A percentile compares a stretch with the other conserved stretches of the same genome.
phyloP scores from a whole-genome alignment of 371 early-diverging fungal genomes.

The Furculomyces boomerangus region DNA sequence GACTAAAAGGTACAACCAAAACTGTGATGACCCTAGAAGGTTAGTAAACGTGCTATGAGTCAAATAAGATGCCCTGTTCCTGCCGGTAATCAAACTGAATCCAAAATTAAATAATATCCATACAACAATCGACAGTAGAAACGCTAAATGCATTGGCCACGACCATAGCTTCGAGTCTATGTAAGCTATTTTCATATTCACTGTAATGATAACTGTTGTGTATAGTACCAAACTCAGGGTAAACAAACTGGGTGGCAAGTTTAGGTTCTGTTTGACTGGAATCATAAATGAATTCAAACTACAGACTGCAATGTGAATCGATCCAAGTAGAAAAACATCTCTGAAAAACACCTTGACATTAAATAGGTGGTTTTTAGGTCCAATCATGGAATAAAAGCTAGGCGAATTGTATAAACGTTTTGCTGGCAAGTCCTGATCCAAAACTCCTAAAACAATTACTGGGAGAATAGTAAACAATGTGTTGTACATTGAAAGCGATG shows the following conservation, averaged over 20 bases:
- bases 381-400: conserved; percentile 41
- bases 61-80: not conserved
- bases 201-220: conserved; percentile 34
- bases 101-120: conserved; percentile 33
- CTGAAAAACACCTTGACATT: conserved; percentile 14
- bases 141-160: conserved; percentile 28
- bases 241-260: conserved; percentile 23
- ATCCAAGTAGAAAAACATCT: conserved; percentile 23
- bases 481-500: conserved; percentile 66
- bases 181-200: conserved; percentile 38
- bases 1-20: not conserved
- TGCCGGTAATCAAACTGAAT: not conserved
- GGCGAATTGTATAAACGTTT: conserved; percentile 47
- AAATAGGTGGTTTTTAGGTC: conserved; percentile 21
- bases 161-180: conserved; percentile 36
- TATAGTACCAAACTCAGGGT: conserved; percentile 31
- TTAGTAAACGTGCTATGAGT: not conserved
- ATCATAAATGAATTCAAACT: conserved; percentile 22
- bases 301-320: conserved; percentile 26
- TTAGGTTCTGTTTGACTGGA: conserved; percentile 12
- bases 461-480: conserved; percentile 62
- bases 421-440: conserved; percentile 59
- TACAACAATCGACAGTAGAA: conserved; percentile 26
- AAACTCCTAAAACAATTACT: conserved; percentile 57
- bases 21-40: not conserved